Percentiles rank a stretch among this genome's conserved stretches.
phyloP scores from a whole-genome alignment of 2,329 filamentous ascomycete species.

The Stachybotrys echinatus region DNA sequence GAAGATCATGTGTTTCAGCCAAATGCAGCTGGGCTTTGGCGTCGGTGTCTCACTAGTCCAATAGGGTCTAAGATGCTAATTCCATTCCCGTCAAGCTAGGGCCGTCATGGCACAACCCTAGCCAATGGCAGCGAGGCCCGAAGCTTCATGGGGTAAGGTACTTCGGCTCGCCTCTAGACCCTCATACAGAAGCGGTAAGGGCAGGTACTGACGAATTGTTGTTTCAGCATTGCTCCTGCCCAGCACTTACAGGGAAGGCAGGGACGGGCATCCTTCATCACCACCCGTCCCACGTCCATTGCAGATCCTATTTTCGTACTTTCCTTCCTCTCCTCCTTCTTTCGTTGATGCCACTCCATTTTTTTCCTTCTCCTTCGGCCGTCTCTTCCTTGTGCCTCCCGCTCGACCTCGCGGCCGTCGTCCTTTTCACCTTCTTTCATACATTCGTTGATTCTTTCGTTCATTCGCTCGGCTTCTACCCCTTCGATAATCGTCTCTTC shows the following conservation, averaged over 20 bases:
- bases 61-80: not conserved
- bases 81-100: not conserved
- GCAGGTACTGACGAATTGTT: not conserved
- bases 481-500: not conserved
- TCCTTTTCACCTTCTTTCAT: conserved; percentile 1
- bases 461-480: not conserved
- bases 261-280: not conserved
- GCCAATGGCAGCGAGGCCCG: not conserved
- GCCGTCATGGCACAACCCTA: not conserved
- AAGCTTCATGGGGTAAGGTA: not conserved
- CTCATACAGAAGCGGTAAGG: too few relatives aligned
- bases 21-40: not conserved
- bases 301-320: conserved; percentile 1
- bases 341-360: not conserved
- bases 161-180: too few relatives aligned
- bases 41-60: not conserved
- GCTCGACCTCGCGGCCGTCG: not conserved
- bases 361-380: conserved; percentile 1
- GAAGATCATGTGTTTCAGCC: not conserved
- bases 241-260: not conserved
- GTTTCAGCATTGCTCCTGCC: not conserved
- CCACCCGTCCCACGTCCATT: not conserved
- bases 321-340: not conserved
- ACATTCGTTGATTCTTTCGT: not conserved
- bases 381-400: not conserved